Evolutionary conservation across 352 stramenopile species (phyloP).

Genomic region (Globisporangium emineosum): DNA sequence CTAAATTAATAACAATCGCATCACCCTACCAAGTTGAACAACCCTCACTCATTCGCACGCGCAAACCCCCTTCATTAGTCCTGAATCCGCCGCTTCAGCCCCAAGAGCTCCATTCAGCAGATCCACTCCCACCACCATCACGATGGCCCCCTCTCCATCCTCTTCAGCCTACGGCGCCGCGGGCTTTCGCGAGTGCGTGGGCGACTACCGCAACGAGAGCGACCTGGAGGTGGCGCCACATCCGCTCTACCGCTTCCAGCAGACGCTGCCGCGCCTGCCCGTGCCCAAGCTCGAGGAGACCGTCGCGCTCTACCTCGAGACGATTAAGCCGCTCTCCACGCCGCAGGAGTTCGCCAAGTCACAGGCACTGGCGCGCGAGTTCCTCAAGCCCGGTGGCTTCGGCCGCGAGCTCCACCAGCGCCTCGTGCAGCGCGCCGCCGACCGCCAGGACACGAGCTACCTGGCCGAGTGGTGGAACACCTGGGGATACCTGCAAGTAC

Average conservation of each 20-base stretch:
- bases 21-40: too few species aligned
- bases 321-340: slow-evolving; percentile 80
- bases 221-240: slow-evolving; percentile 56
- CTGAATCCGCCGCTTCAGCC: not conserved
- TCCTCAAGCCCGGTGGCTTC: slow-evolving; percentile 54
- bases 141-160: not conserved
- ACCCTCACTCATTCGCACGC: not conserved
- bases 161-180: slow-evolving; percentile 31
- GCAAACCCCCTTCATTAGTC: not conserved
- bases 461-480: slow-evolving; percentile 82
- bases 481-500: slow-evolving; percentile 68
- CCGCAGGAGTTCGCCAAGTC: slow-evolving; percentile 65
- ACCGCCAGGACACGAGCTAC: slow-evolving; percentile 65
- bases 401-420: slow-evolving; percentile 79
- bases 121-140: not conserved
- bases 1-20: not conserved
- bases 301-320: slow-evolving; percentile 87
- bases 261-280: slow-evolving; percentile 84
- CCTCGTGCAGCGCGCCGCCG: slow-evolving; percentile 47
- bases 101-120: not conserved
- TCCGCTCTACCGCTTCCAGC: slow-evolving; percentile 83
- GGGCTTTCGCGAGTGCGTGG: slow-evolving; percentile 94
- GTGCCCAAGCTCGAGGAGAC: slow-evolving; percentile 90
- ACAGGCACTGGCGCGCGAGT: slow-evolving; percentile 65
- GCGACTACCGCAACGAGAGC: slow-evolving; percentile 84